Evolutionary conservation across 2,329 filamentous ascomycete genomes (phyloP).

Genomic region (Aureobasidium pullulans): DNA sequence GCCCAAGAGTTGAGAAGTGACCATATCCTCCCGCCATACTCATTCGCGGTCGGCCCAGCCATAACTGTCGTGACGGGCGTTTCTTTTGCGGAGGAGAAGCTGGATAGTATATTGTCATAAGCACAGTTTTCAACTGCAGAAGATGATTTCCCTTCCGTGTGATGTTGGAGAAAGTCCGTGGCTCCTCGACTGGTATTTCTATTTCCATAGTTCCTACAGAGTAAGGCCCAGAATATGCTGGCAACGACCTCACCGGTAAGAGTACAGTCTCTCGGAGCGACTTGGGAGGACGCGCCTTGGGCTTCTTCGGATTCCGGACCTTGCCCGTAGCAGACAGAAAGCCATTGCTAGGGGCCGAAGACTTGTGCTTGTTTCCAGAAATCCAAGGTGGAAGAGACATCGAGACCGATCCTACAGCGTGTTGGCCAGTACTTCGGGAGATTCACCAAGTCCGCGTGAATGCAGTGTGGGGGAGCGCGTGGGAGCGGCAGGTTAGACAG

Average conservation of each 20-base stretch:
- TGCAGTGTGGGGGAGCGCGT: neutral
- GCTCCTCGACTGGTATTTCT: constrained; percentile 44
- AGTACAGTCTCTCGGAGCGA: constrained; percentile 42
- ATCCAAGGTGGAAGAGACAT: constrained; percentile 13
- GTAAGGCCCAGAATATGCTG: constrained; percentile 47
- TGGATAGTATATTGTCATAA: constrained; percentile 61
- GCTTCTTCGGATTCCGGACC: constrained; percentile 39
- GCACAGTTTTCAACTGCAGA: constrained; percentile 51
- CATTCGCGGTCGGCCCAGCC: constrained; percentile 53
- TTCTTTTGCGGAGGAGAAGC: constrained; percentile 33
- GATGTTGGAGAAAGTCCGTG: constrained; percentile 44
- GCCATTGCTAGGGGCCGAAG: neutral
- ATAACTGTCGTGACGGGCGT: constrained; percentile 49
- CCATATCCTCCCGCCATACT: constrained; percentile 54
- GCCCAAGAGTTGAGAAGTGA: constrained; percentile 49
- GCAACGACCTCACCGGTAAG: constrained; percentile 39
- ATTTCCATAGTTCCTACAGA: constrained; percentile 44
- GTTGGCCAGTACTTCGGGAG: neutral
- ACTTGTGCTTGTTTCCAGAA: constrained; percentile 2
- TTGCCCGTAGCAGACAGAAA: constrained; percentile 15
- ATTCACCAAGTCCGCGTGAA: neutral
- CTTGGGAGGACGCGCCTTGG: constrained; percentile 40
- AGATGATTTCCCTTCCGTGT: constrained; percentile 41
- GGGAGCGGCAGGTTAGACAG: neutral
- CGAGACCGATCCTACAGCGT: neutral